These are phyloP conservation scores for Lactarius quietus DNA, from an alignment of 768 basidiomycete genomes.

Conservation along the genomic window DNA sequence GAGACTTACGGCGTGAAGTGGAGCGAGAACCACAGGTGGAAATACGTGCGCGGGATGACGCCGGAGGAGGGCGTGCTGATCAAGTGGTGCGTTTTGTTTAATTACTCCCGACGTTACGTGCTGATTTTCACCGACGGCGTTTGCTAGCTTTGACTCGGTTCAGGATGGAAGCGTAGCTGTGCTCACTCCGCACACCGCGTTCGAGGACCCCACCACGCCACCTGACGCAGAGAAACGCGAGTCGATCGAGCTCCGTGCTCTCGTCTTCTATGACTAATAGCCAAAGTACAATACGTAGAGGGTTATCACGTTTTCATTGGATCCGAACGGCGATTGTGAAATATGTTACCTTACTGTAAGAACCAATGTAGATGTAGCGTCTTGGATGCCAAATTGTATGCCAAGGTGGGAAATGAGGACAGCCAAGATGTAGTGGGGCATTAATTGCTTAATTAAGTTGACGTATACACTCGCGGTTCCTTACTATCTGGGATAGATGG, in stretches of 20 bases:
- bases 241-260: slow-evolving; percentile 58
- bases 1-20: slow-evolving; percentile 42
- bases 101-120: background rate
- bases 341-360: too few relatives aligned
- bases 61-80: slow-evolving; percentile 47
- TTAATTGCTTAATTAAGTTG: too few relatives aligned
- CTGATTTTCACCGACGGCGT: slow-evolving; percentile 2
- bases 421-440: too few relatives aligned
- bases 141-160: slow-evolving; percentile 34
- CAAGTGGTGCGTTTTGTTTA: slow-evolving; percentile 39
- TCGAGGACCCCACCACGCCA: slow-evolving; percentile 52
- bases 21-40: slow-evolving; percentile 43
- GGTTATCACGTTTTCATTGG: background rate
- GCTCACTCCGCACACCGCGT: slow-evolving; percentile 63
- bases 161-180: slow-evolving; percentile 45
- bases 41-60: slow-evolving; percentile 43
- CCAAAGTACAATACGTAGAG: background rate
- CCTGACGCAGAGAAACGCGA: slow-evolving; percentile 46
- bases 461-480: too few relatives aligned
- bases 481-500: too few relatives aligned
- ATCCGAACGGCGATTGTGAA: background rate
- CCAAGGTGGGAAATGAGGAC: too few relatives aligned
- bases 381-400: background rate
- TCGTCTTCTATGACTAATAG: slow-evolving; percentile 58
- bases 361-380: too few relatives aligned